Evolutionary conservation across 768 basidiomycete species (phyloP).

Genomic region (Mycena latifolia): DNA sequence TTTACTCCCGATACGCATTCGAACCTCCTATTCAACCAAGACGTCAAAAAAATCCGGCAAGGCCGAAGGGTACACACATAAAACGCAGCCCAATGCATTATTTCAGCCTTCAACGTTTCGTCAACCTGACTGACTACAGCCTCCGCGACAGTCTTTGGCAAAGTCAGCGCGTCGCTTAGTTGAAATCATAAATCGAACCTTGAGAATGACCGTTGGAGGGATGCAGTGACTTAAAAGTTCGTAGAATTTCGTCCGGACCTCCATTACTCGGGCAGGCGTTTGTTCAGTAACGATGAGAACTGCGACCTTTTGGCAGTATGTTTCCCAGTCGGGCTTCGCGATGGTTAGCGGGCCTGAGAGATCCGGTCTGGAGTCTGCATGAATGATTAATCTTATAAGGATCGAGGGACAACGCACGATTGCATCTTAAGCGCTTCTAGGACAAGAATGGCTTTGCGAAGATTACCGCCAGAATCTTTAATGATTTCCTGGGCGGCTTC

Average conservation of each 20-base stretch:
- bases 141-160: conserved; percentile 88
- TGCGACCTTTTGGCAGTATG: conserved; percentile 93
- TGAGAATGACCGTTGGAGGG: conserved; percentile 91
- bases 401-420: conserved; percentile 65
- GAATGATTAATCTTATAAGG: no score
- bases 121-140: conserved; percentile 90
- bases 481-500: conserved; percentile 83
- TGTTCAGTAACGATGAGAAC: conserved; percentile 93
- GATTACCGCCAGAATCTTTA: conserved; percentile 86
- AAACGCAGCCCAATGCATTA: conserved; percentile 98
- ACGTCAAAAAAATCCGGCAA: neutral
- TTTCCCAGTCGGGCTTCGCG: conserved; percentile 99
- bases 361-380: conserved; percentile 71
- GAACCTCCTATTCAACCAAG: conserved; percentile 74
- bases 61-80: conserved; percentile 69
- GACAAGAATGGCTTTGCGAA: conserved; percentile 94
- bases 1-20: conserved; percentile 93
- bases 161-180: neutral
- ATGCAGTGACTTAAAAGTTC: conserved; percentile 98
- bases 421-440: conserved; percentile 98
- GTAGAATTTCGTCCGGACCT: conserved; percentile 93
- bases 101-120: conserved; percentile 89
- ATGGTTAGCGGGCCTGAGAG: conserved; percentile 83
- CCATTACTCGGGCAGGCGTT: conserved; percentile 89
- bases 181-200: conserved; percentile 62